Base-by-base conservation (phyloP, 73 alveolate species). In the Stentor coeruleus region DNA sequence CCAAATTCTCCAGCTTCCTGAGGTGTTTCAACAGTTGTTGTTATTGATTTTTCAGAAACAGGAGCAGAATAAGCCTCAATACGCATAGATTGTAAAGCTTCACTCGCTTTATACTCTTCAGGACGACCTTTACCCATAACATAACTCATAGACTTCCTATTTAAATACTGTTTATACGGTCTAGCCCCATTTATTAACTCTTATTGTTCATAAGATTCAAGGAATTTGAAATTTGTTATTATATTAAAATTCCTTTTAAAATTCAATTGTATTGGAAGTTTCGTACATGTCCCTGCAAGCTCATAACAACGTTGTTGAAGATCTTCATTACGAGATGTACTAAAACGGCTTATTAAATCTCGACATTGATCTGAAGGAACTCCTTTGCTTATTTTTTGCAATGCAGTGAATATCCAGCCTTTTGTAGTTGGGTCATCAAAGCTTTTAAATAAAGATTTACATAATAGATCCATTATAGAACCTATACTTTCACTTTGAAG, bases 331-430 rank as follows among this genome's bases (percentile, higher is more conserved):
- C 89, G 90, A 57, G 93, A 90, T 77, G 91, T 74, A 42, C 90
- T 81, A 82, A 84, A 94, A 66, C 89, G 89, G 59, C 87, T 87
- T 77, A 94, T 87, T 3, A 94, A 86, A 77, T 80, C 88, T 74
- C 85, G 82, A 83, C 87, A 86, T 81, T 81, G 84, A 2, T 83
- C 85, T 59, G 85, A 94, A 75, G 82, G 88, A 57, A 89, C 75
- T 55, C 92, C 81, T 6, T 89, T 74, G 85, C 92, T 91, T 38
- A 95, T 79, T 85, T 95, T 95, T 1, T 93, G 90, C 11, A 95
- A 85, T 30, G 99, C 98, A 74, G 94, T 81, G 14, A 95, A 81
- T 58, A 95, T 86, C 86, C 89, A 91, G 57, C 98, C 95, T 84
- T 87, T 81, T 20, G 98, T 93, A 82, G 86, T 76, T 39, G 84